These are phyloP conservation scores for Pleodorina starrii DNA, from an alignment of 139 green algal species.

Conservation along the genomic window DNA sequence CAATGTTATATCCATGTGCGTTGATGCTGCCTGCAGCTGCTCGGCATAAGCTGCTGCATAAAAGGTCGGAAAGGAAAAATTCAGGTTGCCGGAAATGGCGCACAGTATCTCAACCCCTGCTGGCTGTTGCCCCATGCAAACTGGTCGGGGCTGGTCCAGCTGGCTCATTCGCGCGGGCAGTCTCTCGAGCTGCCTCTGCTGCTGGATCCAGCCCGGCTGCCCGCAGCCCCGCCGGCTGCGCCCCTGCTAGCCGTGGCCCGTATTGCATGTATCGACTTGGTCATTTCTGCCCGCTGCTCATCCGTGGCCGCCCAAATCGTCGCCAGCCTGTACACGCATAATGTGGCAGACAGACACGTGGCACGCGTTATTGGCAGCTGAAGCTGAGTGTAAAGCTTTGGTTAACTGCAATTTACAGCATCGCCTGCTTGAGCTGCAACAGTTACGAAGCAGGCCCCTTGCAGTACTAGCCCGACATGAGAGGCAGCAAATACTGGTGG, in stretches of 20 bases:
- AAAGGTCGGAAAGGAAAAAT: background rate
- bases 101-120: background rate
- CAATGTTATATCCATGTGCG: background rate
- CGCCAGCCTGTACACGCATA: background rate
- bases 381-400: too few species aligned
- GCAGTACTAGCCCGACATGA: too few species aligned
- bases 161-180: background rate
- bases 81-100: background rate
- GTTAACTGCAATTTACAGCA: too few species aligned
- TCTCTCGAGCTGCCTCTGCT: constrained; percentile 9
- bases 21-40: background rate
- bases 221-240: background rate
- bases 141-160: background rate
- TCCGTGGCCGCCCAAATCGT: background rate
- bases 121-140: background rate
- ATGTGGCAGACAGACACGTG: too few species aligned
- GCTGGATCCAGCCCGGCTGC: background rate
- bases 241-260: background rate
- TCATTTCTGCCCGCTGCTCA: background rate
- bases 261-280: background rate
- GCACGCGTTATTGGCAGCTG: too few species aligned
- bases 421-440: too few species aligned
- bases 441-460: too few species aligned
- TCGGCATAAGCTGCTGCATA: background rate
- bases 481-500: too few species aligned